Evolutionary conservation across 2,329 filamentous ascomycete genomes (phyloP).

Genomic region (Monosporascus cannonballus): DNA sequence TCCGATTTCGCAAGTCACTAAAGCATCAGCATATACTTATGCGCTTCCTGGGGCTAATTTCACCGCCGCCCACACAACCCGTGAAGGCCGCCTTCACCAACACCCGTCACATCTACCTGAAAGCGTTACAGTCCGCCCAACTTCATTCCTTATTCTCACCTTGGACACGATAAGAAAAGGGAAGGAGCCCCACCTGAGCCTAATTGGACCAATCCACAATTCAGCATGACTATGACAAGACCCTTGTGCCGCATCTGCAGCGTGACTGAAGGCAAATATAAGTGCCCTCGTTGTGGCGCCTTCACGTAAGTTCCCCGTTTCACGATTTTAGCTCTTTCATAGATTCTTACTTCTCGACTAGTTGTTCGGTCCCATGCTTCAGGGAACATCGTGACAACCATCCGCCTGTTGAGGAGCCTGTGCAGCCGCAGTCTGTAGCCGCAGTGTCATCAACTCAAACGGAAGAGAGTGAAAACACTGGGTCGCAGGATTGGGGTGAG

Average conservation of each 20-base stretch:
- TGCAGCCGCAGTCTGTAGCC: neutral
- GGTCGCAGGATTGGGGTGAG: neutral
- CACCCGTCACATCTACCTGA: too few relatives aligned
- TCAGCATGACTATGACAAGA: constrained; percentile 17
- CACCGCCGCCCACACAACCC: too few relatives aligned
- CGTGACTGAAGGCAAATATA: constrained; percentile 50
- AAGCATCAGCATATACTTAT: too few relatives aligned
- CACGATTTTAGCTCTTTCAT: too few relatives aligned
- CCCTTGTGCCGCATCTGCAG: constrained; percentile 47
- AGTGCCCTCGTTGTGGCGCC: constrained; percentile 52
- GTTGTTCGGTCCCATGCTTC: constrained; percentile 55
- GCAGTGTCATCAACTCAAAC: neutral
- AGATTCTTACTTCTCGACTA: constrained; percentile 19
- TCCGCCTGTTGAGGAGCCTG: constrained; percentile 28
- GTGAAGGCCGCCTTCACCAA: too few relatives aligned
- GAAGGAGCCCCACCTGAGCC: too few relatives aligned
- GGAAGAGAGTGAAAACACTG: neutral
- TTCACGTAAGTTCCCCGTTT: constrained; percentile 45
- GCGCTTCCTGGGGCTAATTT: too few relatives aligned
- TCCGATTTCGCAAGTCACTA: too few relatives aligned
- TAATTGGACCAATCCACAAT: neutral
- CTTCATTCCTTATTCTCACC: too few relatives aligned
- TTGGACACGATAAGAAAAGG: too few relatives aligned
- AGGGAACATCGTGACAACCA: constrained; percentile 46
- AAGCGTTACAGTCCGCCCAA: too few relatives aligned